A percentile compares a stretch with the other conserved stretches of the same genome.
Evolutionary conservation across 148 eudicot species (phyloP).

Genomic region (Oxyria digyna): DNA sequence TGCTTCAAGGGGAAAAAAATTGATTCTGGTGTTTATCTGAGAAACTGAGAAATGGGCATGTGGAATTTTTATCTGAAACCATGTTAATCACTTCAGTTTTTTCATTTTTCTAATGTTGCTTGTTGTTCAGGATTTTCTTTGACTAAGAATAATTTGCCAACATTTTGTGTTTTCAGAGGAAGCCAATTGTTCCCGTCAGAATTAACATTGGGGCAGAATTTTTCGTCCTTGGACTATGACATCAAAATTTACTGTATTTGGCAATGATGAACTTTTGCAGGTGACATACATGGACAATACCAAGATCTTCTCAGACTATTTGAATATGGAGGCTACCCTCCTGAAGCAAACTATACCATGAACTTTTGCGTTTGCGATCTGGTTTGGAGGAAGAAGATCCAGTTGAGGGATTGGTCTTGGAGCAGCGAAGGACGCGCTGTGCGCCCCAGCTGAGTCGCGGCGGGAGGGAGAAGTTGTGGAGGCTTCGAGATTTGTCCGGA

Average conservation of each 20-base stretch:
- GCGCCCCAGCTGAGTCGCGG: conserved; percentile 52
- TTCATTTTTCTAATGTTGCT: too few species aligned
- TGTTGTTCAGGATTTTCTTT: neutral
- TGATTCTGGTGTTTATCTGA: neutral
- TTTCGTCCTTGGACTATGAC: neutral
- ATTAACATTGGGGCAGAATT: neutral
- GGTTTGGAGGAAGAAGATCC: conserved; percentile 11
- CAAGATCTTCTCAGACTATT: conserved; percentile 73
- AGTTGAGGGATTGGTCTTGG: conserved; percentile 23
- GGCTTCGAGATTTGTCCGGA: conserved; percentile 41
- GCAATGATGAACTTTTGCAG: conserved; percentile 21
- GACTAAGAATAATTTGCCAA: neutral
- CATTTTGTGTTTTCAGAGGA: neutral
- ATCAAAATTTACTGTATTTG: too few species aligned
- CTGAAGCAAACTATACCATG: conserved; percentile 57
- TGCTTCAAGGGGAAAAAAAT: neutral
- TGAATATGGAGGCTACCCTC: conserved; percentile 79
- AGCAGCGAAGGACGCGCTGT: conserved; percentile 33
- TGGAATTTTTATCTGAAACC: neutral
- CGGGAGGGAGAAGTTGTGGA: conserved; percentile 73
- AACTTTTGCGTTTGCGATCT: conserved; percentile 10
- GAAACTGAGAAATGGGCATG: neutral
- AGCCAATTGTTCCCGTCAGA: neutral
- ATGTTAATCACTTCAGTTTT: too few species aligned
- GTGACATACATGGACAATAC: conserved; percentile 89